Evolutionary conservation across 192 early-diverging fungal species (phyloP), one percentile per base, ranked within the genome.

Genomic region (Backusella tarrabulga): DNA sequence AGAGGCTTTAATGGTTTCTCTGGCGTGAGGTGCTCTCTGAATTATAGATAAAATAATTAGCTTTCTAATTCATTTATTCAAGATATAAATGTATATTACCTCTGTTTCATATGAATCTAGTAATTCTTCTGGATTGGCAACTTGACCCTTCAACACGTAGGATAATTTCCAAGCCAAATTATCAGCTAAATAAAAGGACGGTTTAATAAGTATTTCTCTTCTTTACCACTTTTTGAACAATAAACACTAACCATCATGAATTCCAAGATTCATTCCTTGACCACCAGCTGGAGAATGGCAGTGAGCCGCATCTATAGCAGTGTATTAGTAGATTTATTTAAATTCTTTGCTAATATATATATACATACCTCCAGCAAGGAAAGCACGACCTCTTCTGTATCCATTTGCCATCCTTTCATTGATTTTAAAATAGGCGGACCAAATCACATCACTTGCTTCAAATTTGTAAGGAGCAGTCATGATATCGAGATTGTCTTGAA

Each of bases 71-170:
- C 32, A 67, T 4, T 14, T 32, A 14, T 67, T 67, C n/a, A 23
- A 35, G 12, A 1, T 0, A 11, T 21, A n/a, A n/a, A 19, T 50
- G 5, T 12, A 68, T 17, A 36, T 50, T 74, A 81, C 80, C 67
- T 87, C 85, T 21, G 23, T 44, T 19, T n/a, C 70, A 68, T 85
- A 87, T 0, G 83, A 77, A 17, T 87, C 82, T 6, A 87, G 29
- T 8, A 87, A 32, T 4, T 70, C 32, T 21, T 78, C 78, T 7
- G 78, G 78, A 15, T 80, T 74, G 1, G 34, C 29, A 1, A 77
- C 73, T 26, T 56, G 50, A 44, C 77, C 75, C 1, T 83, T 81
- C 17, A 86, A 29, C 4, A 83, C 85, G 15, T 78, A 46, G 0
- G 87, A 23, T n/a, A n/a, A n/a, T n/a, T n/a, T n/a, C n/a, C n/a